phyloP scores from a whole-genome alignment of 768 basidiomycete species.

The Lentinula sp. region DNA sequence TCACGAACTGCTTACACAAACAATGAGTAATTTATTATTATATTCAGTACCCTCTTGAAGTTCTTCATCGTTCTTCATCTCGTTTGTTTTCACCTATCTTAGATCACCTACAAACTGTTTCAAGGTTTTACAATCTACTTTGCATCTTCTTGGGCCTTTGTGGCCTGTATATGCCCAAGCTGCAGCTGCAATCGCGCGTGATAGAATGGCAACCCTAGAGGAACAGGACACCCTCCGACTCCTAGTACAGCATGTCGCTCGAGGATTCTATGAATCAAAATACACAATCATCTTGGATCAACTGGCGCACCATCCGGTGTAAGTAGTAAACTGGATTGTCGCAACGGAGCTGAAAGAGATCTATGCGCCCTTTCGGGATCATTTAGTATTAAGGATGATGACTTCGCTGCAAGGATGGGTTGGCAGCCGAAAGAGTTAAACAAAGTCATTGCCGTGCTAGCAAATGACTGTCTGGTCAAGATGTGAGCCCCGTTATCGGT shows the following conservation, averaged over 20 bases:
- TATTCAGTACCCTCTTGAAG: no score
- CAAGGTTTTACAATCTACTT: not conserved
- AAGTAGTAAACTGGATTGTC: constrained; percentile 39
- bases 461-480: constrained; percentile 72
- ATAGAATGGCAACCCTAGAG: constrained; percentile 60
- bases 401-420: constrained; percentile 86
- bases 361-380: constrained; percentile 15
- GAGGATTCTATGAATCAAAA: constrained; percentile 93
- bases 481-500: constrained; percentile 42
- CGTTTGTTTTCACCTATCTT: not conserved
- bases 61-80: not conserved
- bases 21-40: no score
- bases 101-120: not conserved
- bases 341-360: constrained; percentile 10
- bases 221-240: constrained; percentile 78
- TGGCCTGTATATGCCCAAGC: not conserved
- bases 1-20: no score
- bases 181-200: not conserved
- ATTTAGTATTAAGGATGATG: constrained; percentile 86
- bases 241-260: constrained; percentile 88
- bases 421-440: constrained; percentile 85
- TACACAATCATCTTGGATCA: constrained; percentile 92
- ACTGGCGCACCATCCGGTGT: constrained; percentile 90
- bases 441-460: constrained; percentile 79
- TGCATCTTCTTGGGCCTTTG: not conserved